Base-by-base conservation (phyloP, 352 stramenopile species). In the Pythium pyrilobum region DNA sequence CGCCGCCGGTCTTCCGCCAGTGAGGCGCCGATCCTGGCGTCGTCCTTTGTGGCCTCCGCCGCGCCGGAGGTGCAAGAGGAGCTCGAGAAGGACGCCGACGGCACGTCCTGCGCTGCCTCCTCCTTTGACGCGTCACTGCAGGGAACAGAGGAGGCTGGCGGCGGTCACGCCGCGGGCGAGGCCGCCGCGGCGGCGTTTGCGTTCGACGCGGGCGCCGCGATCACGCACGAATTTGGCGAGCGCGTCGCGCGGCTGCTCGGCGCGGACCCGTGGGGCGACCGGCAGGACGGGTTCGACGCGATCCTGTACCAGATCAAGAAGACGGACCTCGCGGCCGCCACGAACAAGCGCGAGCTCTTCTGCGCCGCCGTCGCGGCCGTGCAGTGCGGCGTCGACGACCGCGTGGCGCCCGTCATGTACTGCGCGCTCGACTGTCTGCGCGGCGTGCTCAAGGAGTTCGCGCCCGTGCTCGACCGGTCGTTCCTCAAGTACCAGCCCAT, bases 381-480 rank as follows among this genome's bases (percentile, higher is more conserved):
- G 25, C 77, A 89, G 23, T 81, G 76, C 39, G 82, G 82, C 7
- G 77, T 89, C 1, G 80, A 89, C 9, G 82, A 91, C 55, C 77
- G 77, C 20, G 80, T 92, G 0, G 76, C 76, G 2, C 80, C 82
- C 6, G 82, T 92, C 44, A 87, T 92, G 77, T 92, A 85, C 66
- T 92, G 82, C 37, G 69, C 80, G 13, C 66, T 92, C n/a, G 77
- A 92, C 28, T 89, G 77, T 37, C 62, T 92, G 13, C 66, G 69
- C 32, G 48, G 67, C 15, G 57, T 91, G n/a, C 61, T 91, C 6
- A 85, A 86, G 27, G 74, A 77, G 48, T 89, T 87, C 52, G 45
- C 72, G 6, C 71, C 72, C 2, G 67, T 77, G 4, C 23, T 85
- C 8, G 74, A 87, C 16, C 66, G 66, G 1, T 59, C 51, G 20